These are phyloP conservation scores for Fusarium sp. DNA, from an alignment of 2,329 filamentous ascomycete genomes.

Conservation along the genomic window DNA sequence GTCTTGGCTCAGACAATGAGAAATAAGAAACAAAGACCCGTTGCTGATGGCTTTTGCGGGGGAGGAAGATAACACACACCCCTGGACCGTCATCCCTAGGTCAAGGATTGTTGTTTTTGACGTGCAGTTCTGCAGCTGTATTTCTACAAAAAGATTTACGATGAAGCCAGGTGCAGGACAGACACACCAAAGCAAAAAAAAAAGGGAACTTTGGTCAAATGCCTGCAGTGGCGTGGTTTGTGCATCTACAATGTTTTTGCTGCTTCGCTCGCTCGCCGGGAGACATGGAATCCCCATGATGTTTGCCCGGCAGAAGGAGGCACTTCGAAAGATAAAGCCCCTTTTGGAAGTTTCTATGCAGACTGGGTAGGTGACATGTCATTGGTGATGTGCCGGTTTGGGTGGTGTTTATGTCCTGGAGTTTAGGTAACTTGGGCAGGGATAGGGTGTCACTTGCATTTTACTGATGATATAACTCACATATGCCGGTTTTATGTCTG, in stretches of 20 bases:
- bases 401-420: background rate
- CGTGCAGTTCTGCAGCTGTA: background rate
- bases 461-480: conserved; percentile 1
- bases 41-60: conserved; percentile 6
- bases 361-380: background rate
- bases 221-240: conserved; percentile 19
- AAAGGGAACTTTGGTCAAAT: conserved; percentile 30
- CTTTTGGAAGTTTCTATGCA: conserved; percentile 22
- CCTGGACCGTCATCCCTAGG: background rate
- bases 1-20: background rate
- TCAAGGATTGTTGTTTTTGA: background rate
- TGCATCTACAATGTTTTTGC: conserved; percentile 2
- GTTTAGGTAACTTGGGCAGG: background rate
- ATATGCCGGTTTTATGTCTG: background rate
- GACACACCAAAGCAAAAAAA: background rate
- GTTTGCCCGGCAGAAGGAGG: conserved; percentile 9
- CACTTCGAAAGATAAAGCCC: conserved; percentile 18
- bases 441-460: conserved; percentile 17
- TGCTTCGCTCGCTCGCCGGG: background rate
- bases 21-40: conserved; percentile 3
- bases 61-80: conserved; percentile 7
- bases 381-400: background rate
- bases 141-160: background rate
- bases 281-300: background rate
- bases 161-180: background rate